phyloP scores from a whole-genome alignment of 768 basidiomycete genomes.

The Lentinula guzmanii region DNA sequence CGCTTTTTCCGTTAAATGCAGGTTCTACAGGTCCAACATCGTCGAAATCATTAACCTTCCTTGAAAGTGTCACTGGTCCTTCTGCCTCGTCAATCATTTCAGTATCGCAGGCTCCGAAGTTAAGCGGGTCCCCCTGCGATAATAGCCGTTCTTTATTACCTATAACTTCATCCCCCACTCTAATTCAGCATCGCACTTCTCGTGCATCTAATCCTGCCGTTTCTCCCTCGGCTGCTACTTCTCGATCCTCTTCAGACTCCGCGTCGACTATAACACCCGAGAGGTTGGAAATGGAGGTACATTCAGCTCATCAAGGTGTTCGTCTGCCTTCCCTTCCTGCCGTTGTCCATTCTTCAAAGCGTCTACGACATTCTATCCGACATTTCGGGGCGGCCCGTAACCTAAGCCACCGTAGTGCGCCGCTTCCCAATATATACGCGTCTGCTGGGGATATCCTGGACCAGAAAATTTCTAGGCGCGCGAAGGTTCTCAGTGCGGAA shows the following conservation, averaged over 20 bases:
- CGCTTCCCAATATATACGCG: background rate
- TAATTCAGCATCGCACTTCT: background rate
- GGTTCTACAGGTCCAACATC: background rate
- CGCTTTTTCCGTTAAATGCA: slow-evolving; percentile 1
- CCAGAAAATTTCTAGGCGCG: background rate
- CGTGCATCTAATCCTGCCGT: background rate
- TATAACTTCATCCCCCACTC: background rate
- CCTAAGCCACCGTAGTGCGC: background rate
- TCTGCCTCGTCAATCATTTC: background rate
- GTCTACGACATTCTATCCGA: background rate
- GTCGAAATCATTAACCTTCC: background rate
- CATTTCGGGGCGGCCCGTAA: background rate
- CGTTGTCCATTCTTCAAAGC: background rate
- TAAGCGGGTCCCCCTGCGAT: background rate
- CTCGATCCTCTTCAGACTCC: background rate
- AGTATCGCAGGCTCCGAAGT: background rate
- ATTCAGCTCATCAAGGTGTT: background rate
- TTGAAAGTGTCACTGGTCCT: background rate
- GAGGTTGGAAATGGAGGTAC: background rate
- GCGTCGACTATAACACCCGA: background rate
- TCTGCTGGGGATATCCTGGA: background rate
- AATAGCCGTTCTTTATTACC: background rate
- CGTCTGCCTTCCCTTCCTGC: background rate
- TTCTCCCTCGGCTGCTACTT: background rate
- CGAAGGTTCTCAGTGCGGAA: background rate